Evolutionary conservation across 1,139 yeast genomes (phyloP).

Genomic region (Magnusiomyces paraingens): DNA sequence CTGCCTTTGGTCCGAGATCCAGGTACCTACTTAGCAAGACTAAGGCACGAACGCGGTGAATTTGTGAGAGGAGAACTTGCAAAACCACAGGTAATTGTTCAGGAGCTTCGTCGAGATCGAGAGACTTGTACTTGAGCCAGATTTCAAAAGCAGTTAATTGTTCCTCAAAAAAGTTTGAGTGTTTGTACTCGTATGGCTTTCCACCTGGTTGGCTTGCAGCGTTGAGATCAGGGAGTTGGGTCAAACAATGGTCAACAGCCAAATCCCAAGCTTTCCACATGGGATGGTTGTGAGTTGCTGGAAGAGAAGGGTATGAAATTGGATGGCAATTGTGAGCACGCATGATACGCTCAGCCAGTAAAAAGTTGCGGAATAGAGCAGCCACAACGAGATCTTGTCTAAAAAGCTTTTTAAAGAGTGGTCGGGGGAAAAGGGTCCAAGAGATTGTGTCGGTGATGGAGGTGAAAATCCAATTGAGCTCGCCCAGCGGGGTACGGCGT

Average conservation of each 20-base stretch:
- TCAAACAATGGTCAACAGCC: conserved; percentile 89
- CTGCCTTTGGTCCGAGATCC: conserved; percentile 98
- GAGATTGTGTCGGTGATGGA: conserved; percentile 98
- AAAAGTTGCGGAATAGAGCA: conserved; percentile 85
- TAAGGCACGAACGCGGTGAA: conserved; percentile 84
- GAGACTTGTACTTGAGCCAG: conserved; percentile 88
- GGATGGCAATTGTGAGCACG: conserved; percentile 93
- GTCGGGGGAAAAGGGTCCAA: conserved; percentile 88
- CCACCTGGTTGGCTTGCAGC: conserved; percentile 32
- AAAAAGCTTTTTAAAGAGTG: conserved; percentile 80
- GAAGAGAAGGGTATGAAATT: conserved; percentile 86
- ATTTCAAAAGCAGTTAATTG: conserved; percentile 93
- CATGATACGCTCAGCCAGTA: conserved; percentile 90
- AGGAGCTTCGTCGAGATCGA: conserved; percentile 67
- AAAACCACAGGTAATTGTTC: conserved; percentile 91
- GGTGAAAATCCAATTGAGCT: conserved; percentile 94
- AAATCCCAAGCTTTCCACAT: conserved; percentile 99
- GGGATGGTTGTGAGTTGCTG: conserved; percentile 75
- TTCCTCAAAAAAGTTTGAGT: conserved; percentile 90
- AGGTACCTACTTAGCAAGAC: conserved; percentile 76
- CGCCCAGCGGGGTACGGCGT: conserved; percentile 92
- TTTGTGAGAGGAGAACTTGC: conserved; percentile 89
- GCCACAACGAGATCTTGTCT: conserved; percentile 97
- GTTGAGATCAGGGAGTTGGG: conserved; percentile 39
- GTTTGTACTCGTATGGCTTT: conserved; percentile 54